phyloP scores from a whole-genome alignment of 2,329 filamentous ascomycete species.

The Ceratocystiopsis sp. region DNA sequence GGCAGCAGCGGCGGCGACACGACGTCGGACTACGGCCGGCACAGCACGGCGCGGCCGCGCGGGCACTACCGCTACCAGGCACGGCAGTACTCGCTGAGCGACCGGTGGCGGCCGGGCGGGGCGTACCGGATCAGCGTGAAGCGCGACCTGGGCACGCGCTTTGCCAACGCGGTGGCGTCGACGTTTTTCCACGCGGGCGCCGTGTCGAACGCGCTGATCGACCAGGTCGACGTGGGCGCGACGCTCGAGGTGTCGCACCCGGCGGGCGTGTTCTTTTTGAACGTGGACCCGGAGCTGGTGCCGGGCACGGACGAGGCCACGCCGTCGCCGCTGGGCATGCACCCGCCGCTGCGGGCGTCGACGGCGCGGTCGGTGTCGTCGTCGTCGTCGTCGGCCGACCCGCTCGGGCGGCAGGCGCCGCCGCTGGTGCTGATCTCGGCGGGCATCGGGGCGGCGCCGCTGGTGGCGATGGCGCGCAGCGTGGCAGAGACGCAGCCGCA shows the following conservation, averaged over 20 bases:
- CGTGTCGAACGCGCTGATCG: conserved; percentile 54
- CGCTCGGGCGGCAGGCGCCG: conserved; percentile 13
- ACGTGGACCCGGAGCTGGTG: conserved; percentile 18
- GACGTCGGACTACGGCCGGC: neutral
- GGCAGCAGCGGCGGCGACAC: neutral
- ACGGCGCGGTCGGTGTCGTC: neutral
- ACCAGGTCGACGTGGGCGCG: conserved; percentile 43
- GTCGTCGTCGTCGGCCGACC: conserved; percentile 1
- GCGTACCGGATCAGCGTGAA: conserved; percentile 54
- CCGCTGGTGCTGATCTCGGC: conserved; percentile 45
- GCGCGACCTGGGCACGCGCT: conserved; percentile 39
- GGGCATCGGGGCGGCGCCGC: conserved; percentile 41
- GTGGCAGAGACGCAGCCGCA: conserved; percentile 25
- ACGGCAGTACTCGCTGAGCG: conserved; percentile 57
- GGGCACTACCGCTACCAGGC: conserved; percentile 33
- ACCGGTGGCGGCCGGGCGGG: conserved; percentile 35
- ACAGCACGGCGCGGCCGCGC: conserved; percentile 16
- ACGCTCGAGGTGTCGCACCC: conserved; percentile 50
- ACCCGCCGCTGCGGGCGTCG: conserved; percentile 31
- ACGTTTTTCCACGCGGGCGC: conserved; percentile 39
- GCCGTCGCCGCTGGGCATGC: too few relatives aligned
- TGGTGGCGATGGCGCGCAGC: conserved; percentile 43
- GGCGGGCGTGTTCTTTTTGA: conserved; percentile 41
- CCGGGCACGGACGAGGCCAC: neutral
- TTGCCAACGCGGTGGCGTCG: conserved; percentile 22